A percentile compares a stretch with the other conserved stretches of the same genome.
phyloP scores from a whole-genome alignment of 148 eudicot genomes.

The Rhododendron vialii region DNA sequence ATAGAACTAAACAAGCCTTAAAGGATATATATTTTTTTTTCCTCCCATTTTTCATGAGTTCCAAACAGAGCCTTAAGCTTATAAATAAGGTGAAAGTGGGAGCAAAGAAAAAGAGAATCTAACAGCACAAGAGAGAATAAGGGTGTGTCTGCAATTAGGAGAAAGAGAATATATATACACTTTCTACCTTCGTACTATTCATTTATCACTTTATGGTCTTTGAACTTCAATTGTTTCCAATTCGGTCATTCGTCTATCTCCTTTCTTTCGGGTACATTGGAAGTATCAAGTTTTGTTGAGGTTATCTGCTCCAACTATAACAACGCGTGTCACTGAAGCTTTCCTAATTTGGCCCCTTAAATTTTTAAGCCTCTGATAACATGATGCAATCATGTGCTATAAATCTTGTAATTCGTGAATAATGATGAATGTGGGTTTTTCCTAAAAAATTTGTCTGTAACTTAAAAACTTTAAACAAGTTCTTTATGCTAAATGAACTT shows the following conservation, averaged over 20 bases:
- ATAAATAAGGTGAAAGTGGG: not conserved
- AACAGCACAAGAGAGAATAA: not conserved
- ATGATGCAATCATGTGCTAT: not conserved
- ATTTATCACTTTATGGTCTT: not conserved
- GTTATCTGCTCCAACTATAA: not conserved
- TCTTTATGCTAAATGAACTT: no score
- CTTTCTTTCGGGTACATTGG: not conserved
- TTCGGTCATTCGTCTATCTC: not conserved
- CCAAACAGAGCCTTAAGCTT: no score
- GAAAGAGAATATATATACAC: not conserved
- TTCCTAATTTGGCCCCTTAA: not conserved
- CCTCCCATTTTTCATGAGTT: no score
- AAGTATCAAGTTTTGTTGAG: not conserved
- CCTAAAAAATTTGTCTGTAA: no score
- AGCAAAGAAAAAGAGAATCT: not conserved
- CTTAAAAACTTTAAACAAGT: no score
- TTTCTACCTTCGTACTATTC: not conserved
- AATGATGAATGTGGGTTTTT: not conserved
- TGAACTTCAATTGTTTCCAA: not conserved
- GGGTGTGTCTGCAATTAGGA: not conserved
- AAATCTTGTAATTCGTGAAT: not conserved
- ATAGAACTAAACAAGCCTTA: no score
- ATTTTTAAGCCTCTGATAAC: not conserved
- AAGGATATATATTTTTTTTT: no score
- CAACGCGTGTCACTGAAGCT: not conserved